Evolutionary conservation across 2,329 filamentous ascomycete genomes (phyloP).

Genomic region (Microascus cirrosus): DNA sequence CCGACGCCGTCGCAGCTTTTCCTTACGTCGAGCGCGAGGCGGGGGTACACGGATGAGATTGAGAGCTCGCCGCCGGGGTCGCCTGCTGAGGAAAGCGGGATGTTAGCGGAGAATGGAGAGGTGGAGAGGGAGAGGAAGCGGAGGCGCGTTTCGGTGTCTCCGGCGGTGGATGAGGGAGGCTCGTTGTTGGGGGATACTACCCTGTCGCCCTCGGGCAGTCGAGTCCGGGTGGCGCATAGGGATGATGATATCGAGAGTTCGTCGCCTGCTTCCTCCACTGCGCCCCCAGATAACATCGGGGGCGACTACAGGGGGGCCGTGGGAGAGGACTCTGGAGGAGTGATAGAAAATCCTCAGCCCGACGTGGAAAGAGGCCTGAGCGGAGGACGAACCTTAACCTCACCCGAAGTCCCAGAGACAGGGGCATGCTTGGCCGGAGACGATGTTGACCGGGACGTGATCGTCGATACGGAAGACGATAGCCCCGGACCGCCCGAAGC

Average conservation of each 20-base stretch:
- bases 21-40: background rate
- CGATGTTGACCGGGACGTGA: background rate
- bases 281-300: background rate
- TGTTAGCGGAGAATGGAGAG: background rate
- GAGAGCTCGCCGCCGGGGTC: constrained; percentile 3
- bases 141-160: background rate
- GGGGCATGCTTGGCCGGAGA: background rate
- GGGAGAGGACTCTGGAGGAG: background rate
- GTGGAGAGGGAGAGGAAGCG: background rate
- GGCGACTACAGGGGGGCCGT: background rate
- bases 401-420: background rate
- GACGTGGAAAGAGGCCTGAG: background rate
- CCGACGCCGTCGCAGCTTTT: constrained; percentile 3
- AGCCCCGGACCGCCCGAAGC: background rate
- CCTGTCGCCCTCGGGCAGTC: background rate
- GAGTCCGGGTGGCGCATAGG: background rate
- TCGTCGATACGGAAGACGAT: background rate
- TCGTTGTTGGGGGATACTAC: background rate
- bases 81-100: background rate
- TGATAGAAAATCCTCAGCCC: background rate
- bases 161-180: background rate
- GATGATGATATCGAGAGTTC: background rate
- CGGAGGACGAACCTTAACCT: background rate
- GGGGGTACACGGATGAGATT: constrained; percentile 1
- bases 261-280: background rate